Conservation (phyloP, 345 rosid genomes). For the Barbarea vulgaris region DNA sequence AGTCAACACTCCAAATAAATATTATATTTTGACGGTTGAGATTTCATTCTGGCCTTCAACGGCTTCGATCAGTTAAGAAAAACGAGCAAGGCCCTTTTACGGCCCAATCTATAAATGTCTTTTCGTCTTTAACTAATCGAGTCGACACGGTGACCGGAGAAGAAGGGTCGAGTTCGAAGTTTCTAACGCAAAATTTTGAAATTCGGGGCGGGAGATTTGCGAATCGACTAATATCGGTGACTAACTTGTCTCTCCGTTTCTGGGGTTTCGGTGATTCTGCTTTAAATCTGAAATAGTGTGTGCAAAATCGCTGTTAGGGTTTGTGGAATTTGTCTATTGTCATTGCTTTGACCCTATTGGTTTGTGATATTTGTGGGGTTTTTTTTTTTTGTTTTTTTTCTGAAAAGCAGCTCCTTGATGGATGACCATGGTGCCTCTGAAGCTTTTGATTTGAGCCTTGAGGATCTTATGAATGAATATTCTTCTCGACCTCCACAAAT, state of each 20-base stretch:
- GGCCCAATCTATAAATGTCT: constrained; percentile 10
- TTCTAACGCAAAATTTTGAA: constrained; percentile 13
- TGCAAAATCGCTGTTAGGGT: neutral
- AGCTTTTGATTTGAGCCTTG: constrained; percentile 26
- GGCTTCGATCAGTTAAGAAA: too few species aligned
- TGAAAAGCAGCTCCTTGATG: constrained; percentile 25
- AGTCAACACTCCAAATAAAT: neutral
- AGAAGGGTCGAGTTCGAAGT: neutral
- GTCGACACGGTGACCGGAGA: neutral
- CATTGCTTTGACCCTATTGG: neutral
- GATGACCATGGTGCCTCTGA: constrained; percentile 25
- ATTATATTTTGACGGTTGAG: neutral
- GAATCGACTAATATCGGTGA: neutral
- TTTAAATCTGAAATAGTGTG: neutral
- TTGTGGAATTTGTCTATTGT: constrained; percentile 12
- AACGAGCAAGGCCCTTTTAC: neutral
- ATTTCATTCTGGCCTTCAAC: too few species aligned
- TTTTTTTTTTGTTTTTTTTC: too few species aligned
- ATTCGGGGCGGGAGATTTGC: constrained; percentile 29
- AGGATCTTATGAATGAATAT: constrained; percentile 30
- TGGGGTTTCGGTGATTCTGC: neutral
- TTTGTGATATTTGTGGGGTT: too few species aligned
- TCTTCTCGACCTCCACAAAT: constrained; percentile 30
- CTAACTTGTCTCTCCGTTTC: too few species aligned
- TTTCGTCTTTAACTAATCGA: constrained; percentile 4